Base-by-base conservation (phyloP, 2,329 filamentous ascomycete genomes). In the Trichophyton schoenleinii region DNA sequence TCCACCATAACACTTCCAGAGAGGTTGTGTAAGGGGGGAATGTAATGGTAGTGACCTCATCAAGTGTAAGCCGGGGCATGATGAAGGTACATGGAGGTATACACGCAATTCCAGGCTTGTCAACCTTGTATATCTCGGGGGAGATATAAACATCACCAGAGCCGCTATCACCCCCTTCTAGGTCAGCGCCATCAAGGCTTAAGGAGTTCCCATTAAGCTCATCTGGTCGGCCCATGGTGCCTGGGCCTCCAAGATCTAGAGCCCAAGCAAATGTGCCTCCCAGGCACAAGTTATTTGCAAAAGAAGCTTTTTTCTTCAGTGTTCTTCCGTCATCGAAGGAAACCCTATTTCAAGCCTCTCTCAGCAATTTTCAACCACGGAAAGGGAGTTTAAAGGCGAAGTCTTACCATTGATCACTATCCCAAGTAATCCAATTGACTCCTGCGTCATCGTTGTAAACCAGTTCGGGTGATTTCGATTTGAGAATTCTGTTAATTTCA, bases 291-390 rank as follows among this genome's bases (percentile, higher is more conserved):
- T 62, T 61, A 49, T 70, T 71, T 1, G 71, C 72, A 28, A 63
- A 73, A 3, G 71, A 67, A 0, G 66, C 63, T 61, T 75, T 76
- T 36, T 67, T 60, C 53, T 68, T 65, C 18, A 72, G 66, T 2
- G 74, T 77, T 6, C 70, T 65, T 0, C 41, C 60, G 60, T 77
- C 74, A 55, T 72, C 70, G 42, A 67, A 72, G 1, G 65, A 65
- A 7, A 70, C 63, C 61, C 61, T 62, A 44, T 9, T 49, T 31
- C 8, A 28, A n/a, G 8, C 38, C 34, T 25, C 22, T 41, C 13
- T 41, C 11, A 57, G 18, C 7, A 57, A 57, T 41, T 2, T 38
- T n/a, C 53, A 1, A 8, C 11, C 3, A 5, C 22, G 13, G 3
- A 31, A 15, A 38, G 31, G 2, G 18, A 38, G 18, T 38, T 18